phyloP scores from a whole-genome alignment of 495 filamentous ascomycete genomes.

The Xylaria bambusicola region DNA sequence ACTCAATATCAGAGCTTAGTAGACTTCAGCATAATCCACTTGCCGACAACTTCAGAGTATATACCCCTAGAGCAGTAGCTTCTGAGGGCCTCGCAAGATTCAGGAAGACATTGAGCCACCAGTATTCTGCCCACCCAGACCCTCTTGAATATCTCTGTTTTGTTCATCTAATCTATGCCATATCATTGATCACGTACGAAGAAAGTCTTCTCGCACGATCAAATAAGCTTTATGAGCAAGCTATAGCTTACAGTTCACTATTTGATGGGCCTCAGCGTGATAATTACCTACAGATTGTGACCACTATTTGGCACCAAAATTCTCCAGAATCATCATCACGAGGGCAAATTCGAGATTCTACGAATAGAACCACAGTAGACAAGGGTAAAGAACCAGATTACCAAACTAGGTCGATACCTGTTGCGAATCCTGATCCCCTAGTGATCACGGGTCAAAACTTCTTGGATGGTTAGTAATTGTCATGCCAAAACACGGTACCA shows the following conservation, averaged over 20 bases:
- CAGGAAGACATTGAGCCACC: constrained; percentile 33
- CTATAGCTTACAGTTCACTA: constrained; percentile 36
- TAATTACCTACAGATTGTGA: constrained; percentile 37
- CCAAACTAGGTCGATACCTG: constrained; percentile 8
- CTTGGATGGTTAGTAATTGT: constrained; percentile 46
- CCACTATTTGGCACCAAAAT: constrained; percentile 43
- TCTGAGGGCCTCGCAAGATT: constrained; percentile 40
- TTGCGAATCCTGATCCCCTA: constrained; percentile 25
- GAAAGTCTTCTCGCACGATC: constrained; percentile 28
- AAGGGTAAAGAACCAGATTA: constrained; percentile 46
- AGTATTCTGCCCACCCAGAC: constrained; percentile 32
- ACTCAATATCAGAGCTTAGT: constrained; percentile 40
- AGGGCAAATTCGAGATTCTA: not conserved
- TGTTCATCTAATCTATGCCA: constrained; percentile 46
- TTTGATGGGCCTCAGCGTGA: constrained; percentile 31
- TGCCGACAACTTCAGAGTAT: constrained; percentile 35
- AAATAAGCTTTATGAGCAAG: constrained; percentile 42
- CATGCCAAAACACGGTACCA: not conserved
- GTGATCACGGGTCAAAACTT: constrained; percentile 44
- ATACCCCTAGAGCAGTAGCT: constrained; percentile 41
- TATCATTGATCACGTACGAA: constrained; percentile 45
- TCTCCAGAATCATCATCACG: constrained; percentile 19
- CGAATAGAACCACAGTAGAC: constrained; percentile 24
- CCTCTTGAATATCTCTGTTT: constrained; percentile 46
- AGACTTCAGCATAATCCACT: constrained; percentile 40